Evolutionary conservation across 202 grass and related monocot genomes (phyloP).

Genomic region (Musa balbisiana): DNA sequence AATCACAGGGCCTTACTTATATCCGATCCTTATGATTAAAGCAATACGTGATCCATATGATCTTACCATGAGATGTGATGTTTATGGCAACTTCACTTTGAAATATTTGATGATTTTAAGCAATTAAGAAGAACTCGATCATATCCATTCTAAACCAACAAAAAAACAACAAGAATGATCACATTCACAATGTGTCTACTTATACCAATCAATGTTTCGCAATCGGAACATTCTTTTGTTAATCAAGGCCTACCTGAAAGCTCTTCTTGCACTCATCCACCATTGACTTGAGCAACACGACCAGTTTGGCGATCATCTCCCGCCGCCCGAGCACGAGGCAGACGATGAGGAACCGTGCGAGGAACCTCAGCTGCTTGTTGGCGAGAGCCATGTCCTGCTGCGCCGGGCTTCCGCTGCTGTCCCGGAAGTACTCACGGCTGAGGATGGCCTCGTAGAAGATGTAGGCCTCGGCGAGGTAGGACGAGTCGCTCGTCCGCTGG

Average conservation of each 20-base stretch:
- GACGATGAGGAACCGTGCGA: slow-evolving; percentile 81
- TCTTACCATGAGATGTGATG: no score
- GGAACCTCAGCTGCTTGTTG: slow-evolving; percentile 88
- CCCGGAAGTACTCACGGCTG: slow-evolving; percentile 71
- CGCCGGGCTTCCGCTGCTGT: slow-evolving; percentile 19
- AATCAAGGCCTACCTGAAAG: slow-evolving; percentile 38
- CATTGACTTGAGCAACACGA: slow-evolving; percentile 44
- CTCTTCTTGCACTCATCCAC: slow-evolving; percentile 74
- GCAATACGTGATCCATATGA: background rate
- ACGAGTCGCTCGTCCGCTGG: slow-evolving; percentile 65
- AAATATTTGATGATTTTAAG: no score
- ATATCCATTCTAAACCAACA: no score
- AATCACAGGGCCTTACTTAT: background rate
- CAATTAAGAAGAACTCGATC: no score
- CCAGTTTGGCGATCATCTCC: slow-evolving; percentile 46
- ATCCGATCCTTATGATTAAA: background rate
- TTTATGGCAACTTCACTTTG: no score
- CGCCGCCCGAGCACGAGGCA: slow-evolving; percentile 63
- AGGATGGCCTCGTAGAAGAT: slow-evolving; percentile 97
- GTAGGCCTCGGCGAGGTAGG: slow-evolving; percentile 77
- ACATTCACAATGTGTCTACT: no score
- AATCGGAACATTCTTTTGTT: background rate
- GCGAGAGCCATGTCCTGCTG: slow-evolving; percentile 39
- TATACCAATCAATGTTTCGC: background rate
- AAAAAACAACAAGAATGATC: no score